Evolutionary conservation across 441 rosid species (phyloP).

Genomic region (Brassica hybrid): DNA sequence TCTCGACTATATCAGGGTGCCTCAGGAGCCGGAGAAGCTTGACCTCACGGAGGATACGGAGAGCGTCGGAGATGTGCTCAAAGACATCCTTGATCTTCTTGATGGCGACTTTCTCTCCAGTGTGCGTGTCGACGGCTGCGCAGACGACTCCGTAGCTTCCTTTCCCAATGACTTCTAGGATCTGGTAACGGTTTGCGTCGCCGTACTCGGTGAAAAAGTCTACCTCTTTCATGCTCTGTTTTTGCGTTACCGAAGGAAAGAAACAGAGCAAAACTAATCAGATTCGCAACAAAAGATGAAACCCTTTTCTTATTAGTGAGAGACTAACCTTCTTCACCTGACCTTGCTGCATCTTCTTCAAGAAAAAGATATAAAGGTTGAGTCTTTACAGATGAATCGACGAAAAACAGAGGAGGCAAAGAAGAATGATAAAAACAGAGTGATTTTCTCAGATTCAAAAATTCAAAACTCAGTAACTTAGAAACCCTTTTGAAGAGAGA

Average conservation of each 20-base stretch:
- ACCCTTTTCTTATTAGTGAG: neutral
- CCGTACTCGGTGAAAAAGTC: constrained; percentile 97
- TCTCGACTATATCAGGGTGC: constrained; percentile 97
- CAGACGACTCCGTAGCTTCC: constrained; percentile 99
- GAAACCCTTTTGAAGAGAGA: neutral
- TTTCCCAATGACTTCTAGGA: constrained; percentile 92
- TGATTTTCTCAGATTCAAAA: constrained; percentile 28
- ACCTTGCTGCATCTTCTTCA: constrained; percentile 56
- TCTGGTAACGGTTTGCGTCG: constrained; percentile 87
- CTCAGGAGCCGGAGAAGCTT: constrained; percentile 84
- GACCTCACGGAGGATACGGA: constrained; percentile 89
- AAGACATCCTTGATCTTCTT: constrained; percentile 90
- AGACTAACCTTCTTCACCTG: constrained; percentile 65
- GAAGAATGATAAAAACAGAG: neutral
- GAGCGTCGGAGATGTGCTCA: constrained; percentile 90
- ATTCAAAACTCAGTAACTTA: neutral
- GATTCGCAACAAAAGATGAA: neutral
- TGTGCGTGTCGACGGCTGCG: constrained; percentile 95
- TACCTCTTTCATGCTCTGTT: constrained; percentile 73
- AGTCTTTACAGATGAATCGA: constrained; percentile 27
- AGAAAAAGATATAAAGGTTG: constrained; percentile 27
- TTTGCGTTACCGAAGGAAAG: constrained; percentile 22
- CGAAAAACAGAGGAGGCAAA: neutral
- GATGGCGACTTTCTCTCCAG: constrained; percentile 91
- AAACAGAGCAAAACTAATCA: neutral